Evolutionary conservation across 164 flowering plant species (phyloP).

Genomic region (Brasenia schreberi): DNA sequence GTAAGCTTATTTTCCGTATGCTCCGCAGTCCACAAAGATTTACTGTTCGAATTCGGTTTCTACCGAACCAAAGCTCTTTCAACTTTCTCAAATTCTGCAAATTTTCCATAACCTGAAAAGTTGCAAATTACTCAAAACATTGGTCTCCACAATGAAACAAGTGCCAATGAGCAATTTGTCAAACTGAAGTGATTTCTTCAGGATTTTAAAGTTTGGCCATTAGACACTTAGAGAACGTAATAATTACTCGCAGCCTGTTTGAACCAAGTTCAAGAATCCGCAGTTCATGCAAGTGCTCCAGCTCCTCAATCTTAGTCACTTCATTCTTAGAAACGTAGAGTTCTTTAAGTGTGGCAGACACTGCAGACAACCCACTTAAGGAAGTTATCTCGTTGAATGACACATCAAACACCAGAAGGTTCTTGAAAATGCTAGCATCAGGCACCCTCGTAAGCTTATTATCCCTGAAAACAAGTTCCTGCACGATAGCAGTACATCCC

Average conservation of each 20-base stretch:
- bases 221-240: background rate
- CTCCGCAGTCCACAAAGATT: conserved; percentile 74
- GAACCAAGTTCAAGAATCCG: conserved; percentile 95
- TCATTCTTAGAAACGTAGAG: conserved; percentile 96
- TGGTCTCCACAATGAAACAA: background rate
- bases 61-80: conserved; percentile 92
- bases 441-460: conserved; percentile 72
- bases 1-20: conserved; percentile 84
- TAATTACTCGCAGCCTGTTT: conserved; percentile 74
- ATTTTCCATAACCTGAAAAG: conserved; percentile 80
- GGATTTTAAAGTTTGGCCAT: background rate
- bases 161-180: background rate
- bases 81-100: conserved; percentile 50
- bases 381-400: conserved; percentile 92
- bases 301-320: conserved; percentile 81
- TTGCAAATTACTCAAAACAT: background rate
- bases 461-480: conserved; percentile 94
- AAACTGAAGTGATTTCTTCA: no score
- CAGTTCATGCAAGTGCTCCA: conserved; percentile 67
- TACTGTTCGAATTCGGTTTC: conserved; percentile 68
- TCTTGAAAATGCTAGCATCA: conserved; percentile 72
- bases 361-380: conserved; percentile 49
- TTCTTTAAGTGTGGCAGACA: conserved; percentile 66
- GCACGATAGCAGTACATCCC: background rate
- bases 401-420: conserved; percentile 75